Base-by-base conservation (phyloP, 1,284 basidiomycete genomes). In the Schizopora paradoxa region DNA sequence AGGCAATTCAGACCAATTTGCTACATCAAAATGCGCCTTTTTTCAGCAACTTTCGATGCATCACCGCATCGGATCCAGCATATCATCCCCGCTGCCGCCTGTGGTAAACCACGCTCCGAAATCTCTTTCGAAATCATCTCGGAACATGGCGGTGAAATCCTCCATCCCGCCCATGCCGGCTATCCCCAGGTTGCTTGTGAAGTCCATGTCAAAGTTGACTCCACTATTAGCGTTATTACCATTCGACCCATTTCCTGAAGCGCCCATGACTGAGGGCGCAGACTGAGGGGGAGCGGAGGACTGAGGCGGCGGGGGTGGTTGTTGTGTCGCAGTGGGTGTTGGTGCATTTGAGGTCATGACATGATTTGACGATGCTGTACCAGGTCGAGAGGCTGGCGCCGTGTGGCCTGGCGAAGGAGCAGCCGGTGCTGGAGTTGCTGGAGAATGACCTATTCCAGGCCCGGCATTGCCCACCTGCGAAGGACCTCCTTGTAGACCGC, bases 141-240 rank as follows among this genome's bases (percentile, higher is more conserved):
- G 21, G 18, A 51, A 51, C 25, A 51, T 51, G n/a, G 44, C 37
- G 8, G 48, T 41, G 16, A 49, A 49, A 27, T 49, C 48, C n/a
- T 49, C 48, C 18, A 49, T 45, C 10, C 37, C 38, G 5, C n/a
- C n/a, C n/a, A n/a, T n/a, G n/a, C n/a, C n/a, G n/a, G n/a, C n/a
- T n/a, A n/a, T n/a, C n/a, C n/a, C n/a, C n/a, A n/a, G n/a, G n/a
- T n/a, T n/a, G n/a, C n/a, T n/a, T n/a, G n/a, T n/a, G n/a, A n/a
- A n/a, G 48, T 36, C 14, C 35, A 21, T 38, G 45, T 49, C 39
- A 49, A 49, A 18, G 37, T 39, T 29, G 45, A 49, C 7, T n/a
- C 32, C 2, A 19, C 33, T 35, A 35, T 19, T 16, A 22, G 22
- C 33, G 33, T 2, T 10, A 35, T 35, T 23, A 37, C 13, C 29